phyloP scores from a whole-genome alignment of 768 basidiomycete genomes.

The Mycena galericulata region DNA sequence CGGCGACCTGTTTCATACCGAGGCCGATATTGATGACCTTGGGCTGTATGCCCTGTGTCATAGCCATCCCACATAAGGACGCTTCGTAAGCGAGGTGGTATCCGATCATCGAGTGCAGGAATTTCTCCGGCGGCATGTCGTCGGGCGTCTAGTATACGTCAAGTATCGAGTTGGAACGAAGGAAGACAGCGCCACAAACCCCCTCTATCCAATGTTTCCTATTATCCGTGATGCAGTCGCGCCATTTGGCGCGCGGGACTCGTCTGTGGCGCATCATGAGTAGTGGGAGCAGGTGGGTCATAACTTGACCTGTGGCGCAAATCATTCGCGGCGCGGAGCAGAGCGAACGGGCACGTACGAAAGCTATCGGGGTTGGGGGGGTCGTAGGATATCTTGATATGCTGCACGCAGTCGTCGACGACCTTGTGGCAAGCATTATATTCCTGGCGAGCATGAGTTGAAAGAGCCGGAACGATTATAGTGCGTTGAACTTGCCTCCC shows the following conservation, averaged over 20 bases:
- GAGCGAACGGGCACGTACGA: no score
- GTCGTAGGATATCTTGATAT: no score
- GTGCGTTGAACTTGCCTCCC: neutral
- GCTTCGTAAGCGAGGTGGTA: constrained; percentile 79
- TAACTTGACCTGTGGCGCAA: no score
- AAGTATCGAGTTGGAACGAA: constrained; percentile 15
- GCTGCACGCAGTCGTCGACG: no score
- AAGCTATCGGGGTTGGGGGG: no score
- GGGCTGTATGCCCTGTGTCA: constrained; percentile 81
- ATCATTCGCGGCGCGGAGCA: no score
- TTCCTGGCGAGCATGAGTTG: neutral
- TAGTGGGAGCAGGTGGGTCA: no score
- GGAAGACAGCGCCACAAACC: constrained; percentile 48
- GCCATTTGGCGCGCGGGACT: constrained; percentile 78
- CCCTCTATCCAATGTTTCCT: constrained; percentile 83
- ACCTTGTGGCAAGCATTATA: neutral
- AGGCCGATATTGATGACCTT: constrained; percentile 87
- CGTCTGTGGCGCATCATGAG: constrained; percentile 61
- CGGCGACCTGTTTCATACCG: constrained; percentile 76
- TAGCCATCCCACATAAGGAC: constrained; percentile 85
- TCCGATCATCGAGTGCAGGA: constrained; percentile 81
- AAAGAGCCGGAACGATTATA: neutral
- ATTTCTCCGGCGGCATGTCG: constrained; percentile 30
- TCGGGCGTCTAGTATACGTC: constrained; percentile 53
- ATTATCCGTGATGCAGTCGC: no score